Conservation (phyloP, 495 filamentous ascomycete species). For the Aspergillus olivimuriae region DNA sequence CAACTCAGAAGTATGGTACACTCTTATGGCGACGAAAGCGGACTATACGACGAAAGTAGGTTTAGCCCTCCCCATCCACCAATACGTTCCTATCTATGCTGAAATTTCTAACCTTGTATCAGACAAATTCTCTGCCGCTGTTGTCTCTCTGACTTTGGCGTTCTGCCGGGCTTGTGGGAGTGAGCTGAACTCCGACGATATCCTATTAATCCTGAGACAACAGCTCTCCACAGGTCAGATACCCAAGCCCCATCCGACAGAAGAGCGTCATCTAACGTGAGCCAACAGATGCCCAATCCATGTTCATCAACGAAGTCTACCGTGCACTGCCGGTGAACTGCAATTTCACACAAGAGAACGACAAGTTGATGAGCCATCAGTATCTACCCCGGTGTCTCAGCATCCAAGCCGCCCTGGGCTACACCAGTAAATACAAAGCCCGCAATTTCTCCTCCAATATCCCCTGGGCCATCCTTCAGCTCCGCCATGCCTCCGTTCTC, state of each 20-base stretch:
- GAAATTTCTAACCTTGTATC: slow-evolving; percentile 5
- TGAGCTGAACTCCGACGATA: slow-evolving; percentile 64
- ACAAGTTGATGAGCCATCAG: slow-evolving; percentile 62
- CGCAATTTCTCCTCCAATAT: slow-evolving; percentile 61
- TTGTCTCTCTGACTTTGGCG: slow-evolving; percentile 54
- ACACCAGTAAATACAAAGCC: slow-evolving; percentile 49
- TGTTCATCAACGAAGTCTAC: slow-evolving; percentile 59
- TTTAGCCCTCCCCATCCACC: too few species aligned
- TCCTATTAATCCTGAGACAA: slow-evolving; percentile 55
- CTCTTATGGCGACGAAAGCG: slow-evolving; percentile 33
- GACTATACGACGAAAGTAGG: slow-evolving; percentile 38
- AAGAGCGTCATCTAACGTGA: not conserved
- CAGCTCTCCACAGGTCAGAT: slow-evolving; percentile 43
- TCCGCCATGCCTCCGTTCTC: slow-evolving; percentile 62
- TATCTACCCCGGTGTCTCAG: slow-evolving; percentile 64
- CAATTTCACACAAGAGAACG: slow-evolving; percentile 66
- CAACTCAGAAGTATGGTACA: slow-evolving; percentile 58
- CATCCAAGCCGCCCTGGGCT: slow-evolving; percentile 63
- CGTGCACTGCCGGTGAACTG: slow-evolving; percentile 58
- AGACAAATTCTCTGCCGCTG: slow-evolving; percentile 47
- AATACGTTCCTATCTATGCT: not conserved
- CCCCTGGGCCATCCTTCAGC: slow-evolving; percentile 65
- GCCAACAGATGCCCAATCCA: slow-evolving; percentile 32
- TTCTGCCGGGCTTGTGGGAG: slow-evolving; percentile 50
- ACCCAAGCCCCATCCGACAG: not conserved